Conservation (phyloP, 176 grass and related monocot genomes). For the Raddia distichophylla region DNA sequence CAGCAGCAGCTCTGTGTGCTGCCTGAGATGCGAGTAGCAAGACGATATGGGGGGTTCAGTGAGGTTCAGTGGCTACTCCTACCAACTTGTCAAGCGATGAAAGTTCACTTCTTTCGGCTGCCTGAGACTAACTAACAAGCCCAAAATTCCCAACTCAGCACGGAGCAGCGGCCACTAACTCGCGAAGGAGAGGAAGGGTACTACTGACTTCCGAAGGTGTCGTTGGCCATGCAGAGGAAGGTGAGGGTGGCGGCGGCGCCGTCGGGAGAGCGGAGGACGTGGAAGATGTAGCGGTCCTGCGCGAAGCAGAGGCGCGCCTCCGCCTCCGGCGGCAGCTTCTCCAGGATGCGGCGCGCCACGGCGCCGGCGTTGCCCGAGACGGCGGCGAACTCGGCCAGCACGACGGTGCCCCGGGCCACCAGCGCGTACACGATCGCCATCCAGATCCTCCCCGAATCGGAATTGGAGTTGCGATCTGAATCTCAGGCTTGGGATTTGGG, state of each 20-base stretch:
- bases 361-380: conserved; percentile 81
- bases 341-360: conserved; percentile 80
- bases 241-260: conserved; percentile 62
- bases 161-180: no score
- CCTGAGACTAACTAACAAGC: no score
- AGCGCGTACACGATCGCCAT: conserved; percentile 93
- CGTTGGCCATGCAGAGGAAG: conserved; percentile 97
- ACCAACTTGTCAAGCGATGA: no score
- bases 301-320: conserved; percentile 86
- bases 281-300: conserved; percentile 98
- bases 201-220: conserved; percentile 78
- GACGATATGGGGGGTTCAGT: no score
- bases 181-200: no score
- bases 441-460: background rate
- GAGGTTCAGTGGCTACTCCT: no score
- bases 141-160: no score
- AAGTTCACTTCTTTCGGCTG: no score
- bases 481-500: background rate
- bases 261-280: conserved; percentile 66
- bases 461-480: background rate
- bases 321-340: conserved; percentile 71
- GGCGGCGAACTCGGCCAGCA: conserved; percentile 89
- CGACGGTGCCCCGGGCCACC: conserved; percentile 83
- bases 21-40: no score
- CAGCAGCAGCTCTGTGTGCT: no score